Percentiles rank a stretch among this genome's conserved stretches.
Evolutionary conservation across 78 protist species (phyloP).

Genomic region (Trichosphaerium sp.): DNA sequence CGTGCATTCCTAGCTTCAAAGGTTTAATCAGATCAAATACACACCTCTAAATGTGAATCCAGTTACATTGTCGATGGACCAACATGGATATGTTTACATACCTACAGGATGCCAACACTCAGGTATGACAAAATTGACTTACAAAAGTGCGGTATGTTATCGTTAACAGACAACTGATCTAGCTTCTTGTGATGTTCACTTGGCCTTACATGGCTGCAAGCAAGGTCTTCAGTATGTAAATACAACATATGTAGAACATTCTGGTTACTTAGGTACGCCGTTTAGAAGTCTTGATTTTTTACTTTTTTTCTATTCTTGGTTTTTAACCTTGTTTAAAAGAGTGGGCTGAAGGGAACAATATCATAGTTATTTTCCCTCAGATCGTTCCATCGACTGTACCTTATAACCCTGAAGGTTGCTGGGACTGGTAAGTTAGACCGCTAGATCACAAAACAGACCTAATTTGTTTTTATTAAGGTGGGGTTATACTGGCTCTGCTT

Average conservation of each 20-base stretch:
- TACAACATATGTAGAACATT: constrained; percentile 12
- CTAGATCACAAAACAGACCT: too few species aligned
- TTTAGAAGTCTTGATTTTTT: too few species aligned
- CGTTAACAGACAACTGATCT: neutral
- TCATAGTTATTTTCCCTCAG: constrained; percentile 64
- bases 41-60: constrained; percentile 7
- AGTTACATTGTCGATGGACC: constrained; percentile 10
- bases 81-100: constrained; percentile 45
- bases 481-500: neutral
- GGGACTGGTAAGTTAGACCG: constrained; percentile 68
- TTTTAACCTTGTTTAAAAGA: too few species aligned
- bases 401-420: constrained; percentile 55
- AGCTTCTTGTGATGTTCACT: neutral
- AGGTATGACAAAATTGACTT: too few species aligned
- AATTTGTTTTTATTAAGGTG: constrained; percentile 5
- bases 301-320: too few species aligned
- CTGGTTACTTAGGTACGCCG: too few species aligned
- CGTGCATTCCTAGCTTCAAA: constrained; percentile 1
- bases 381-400: neutral
- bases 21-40: constrained; percentile 17
- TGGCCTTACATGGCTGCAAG: constrained; percentile 48
- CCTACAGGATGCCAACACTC: constrained; percentile 31
- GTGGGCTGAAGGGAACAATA: constrained; percentile 57
- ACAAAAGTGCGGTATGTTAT: constrained; percentile 1
- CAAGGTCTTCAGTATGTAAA: constrained; percentile 28